A percentile compares a stretch with the other conserved stretches of the same genome.
phyloP scores from a whole-genome alignment of 2,329 filamentous ascomycete genomes.

The Malbranchea cinnamomea region DNA sequence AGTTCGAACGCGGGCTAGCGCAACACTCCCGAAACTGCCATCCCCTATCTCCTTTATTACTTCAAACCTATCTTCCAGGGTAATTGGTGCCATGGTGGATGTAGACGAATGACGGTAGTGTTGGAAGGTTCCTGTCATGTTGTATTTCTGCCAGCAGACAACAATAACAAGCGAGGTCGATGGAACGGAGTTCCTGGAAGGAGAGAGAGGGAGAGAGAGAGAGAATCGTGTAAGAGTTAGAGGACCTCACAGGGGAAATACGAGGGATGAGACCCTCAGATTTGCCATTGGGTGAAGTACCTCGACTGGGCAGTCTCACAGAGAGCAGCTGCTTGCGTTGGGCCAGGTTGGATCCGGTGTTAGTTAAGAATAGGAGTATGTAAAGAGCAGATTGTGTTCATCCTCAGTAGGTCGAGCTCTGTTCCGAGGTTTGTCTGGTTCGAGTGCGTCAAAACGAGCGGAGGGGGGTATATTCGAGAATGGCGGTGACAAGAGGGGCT shows the following conservation, averaged over 20 bases:
- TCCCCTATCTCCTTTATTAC: conserved; percentile 96
- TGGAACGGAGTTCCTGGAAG: conserved; percentile 9
- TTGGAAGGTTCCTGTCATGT: conserved; percentile 66
- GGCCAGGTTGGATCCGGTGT: no score
- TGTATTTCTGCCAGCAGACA: conserved; percentile 18
- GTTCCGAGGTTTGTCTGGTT: no score
- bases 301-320: no score
- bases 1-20: conserved; percentile 76
- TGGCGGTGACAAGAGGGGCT: conserved; percentile 1
- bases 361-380: not conserved
- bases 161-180: conserved; percentile 8
- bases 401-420: no score
- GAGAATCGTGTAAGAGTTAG: conserved; percentile 7
- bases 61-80: conserved; percentile 86
- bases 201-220: conserved; percentile 7
- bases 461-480: not conserved
- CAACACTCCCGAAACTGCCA: conserved; percentile 95
- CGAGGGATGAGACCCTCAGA: no score
- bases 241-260: no score
- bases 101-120: conserved; percentile 51
- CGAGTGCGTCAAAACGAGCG: not conserved
- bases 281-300: no score
- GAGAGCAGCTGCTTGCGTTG: no score
- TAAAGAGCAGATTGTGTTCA: no score
- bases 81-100: conserved; percentile 29